Percentiles rank a stretch among this genome's conserved stretches.
Evolutionary conservation across 2,329 filamentous ascomycete genomes (phyloP).

Genomic region (Aspergillus clavatus): DNA sequence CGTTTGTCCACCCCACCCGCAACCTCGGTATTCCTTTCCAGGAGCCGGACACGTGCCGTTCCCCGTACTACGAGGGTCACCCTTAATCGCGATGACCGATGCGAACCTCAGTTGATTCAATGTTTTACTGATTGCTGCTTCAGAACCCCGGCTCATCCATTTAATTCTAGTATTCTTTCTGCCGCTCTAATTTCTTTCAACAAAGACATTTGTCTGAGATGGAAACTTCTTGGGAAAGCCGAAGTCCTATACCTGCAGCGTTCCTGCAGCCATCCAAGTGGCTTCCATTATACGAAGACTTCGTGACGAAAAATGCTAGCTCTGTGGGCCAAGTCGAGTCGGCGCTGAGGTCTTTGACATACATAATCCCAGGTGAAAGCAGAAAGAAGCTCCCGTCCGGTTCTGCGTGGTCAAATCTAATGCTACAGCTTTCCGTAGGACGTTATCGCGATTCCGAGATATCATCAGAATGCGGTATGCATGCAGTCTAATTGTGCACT

Average conservation of each 20-base stretch:
- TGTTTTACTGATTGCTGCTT: neutral
- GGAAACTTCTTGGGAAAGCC: slow-evolving; percentile 28
- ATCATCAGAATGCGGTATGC: slow-evolving; percentile 75
- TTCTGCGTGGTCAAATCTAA: neutral
- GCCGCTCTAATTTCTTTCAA: neutral
- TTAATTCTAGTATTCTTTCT: slow-evolving; percentile 1
- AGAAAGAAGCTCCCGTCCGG: neutral
- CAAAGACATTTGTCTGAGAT: slow-evolving; percentile 20
- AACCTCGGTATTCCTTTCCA: slow-evolving; percentile 30
- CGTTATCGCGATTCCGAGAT: slow-evolving; percentile 73
- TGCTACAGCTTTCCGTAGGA: slow-evolving; percentile 22
- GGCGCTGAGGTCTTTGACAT: slow-evolving; percentile 84
- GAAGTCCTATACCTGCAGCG: slow-evolving; percentile 25
- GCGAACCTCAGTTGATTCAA: neutral
- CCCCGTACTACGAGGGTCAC: slow-evolving; percentile 3
- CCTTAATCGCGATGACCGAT: neutral
- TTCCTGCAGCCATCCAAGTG: slow-evolving; percentile 38
- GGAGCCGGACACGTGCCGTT: slow-evolving; percentile 23
- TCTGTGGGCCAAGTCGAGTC: slow-evolving; percentile 95
- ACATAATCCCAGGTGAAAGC: slow-evolving; percentile 73
- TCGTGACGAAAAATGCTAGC: slow-evolving; percentile 90
- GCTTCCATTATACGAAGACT: slow-evolving; percentile 53
- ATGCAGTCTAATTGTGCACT: neutral
- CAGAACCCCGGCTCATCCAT: neutral
- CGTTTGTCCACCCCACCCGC: no score